Percentiles rank a stretch among this genome's conserved stretches.
Evolutionary conservation across 495 filamentous ascomycete species (phyloP).

Genomic region (Parathielavia appendiculata): DNA sequence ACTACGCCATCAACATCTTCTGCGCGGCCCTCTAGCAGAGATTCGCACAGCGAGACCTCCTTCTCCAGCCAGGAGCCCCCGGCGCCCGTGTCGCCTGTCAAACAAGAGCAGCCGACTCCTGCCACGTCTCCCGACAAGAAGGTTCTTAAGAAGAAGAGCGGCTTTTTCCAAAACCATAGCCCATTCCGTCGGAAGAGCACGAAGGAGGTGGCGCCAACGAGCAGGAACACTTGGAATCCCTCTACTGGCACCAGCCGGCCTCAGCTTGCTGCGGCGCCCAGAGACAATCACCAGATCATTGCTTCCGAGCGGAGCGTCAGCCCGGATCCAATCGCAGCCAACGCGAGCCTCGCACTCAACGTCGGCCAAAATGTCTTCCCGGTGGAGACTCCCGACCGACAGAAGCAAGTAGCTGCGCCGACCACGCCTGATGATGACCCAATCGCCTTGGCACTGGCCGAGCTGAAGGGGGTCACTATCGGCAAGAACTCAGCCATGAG

Average conservation of each 20-base stretch:
- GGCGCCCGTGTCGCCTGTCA: conserved; percentile 35
- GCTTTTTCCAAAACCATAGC: conserved; percentile 90
- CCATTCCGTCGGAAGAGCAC: conserved; percentile 89
- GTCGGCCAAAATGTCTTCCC: conserved; percentile 96
- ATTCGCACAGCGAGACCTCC: conserved; percentile 89
- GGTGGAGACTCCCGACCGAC: conserved; percentile 73
- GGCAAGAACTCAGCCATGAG: conserved; percentile 55
- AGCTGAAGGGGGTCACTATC: conserved; percentile 70
- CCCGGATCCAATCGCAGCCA: conserved; percentile 88
- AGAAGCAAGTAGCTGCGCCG: conserved; percentile 29
- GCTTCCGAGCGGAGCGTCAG: conserved; percentile 45
- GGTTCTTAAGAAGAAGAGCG: conserved; percentile 73
- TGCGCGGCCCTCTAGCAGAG: conserved; percentile 77
- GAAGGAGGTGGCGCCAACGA: conserved; percentile 54
- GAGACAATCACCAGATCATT: conserved; percentile 28
- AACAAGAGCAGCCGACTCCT: conserved; percentile 46
- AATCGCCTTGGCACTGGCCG: conserved; percentile 86
- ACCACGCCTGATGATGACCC: conserved; percentile 59
- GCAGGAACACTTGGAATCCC: conserved; percentile 55
- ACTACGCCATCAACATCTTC: conserved; percentile 59
- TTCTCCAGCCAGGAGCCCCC: conserved; percentile 75
- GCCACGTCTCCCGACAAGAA: conserved; percentile 56
- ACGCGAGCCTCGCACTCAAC: conserved; percentile 91
- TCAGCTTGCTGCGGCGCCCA: conserved; percentile 22
- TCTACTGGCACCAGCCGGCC: conserved; percentile 19